Evolutionary conservation across 176 grass and related monocot genomes (phyloP).

Genomic region (Rhynchospora breviuscula): DNA sequence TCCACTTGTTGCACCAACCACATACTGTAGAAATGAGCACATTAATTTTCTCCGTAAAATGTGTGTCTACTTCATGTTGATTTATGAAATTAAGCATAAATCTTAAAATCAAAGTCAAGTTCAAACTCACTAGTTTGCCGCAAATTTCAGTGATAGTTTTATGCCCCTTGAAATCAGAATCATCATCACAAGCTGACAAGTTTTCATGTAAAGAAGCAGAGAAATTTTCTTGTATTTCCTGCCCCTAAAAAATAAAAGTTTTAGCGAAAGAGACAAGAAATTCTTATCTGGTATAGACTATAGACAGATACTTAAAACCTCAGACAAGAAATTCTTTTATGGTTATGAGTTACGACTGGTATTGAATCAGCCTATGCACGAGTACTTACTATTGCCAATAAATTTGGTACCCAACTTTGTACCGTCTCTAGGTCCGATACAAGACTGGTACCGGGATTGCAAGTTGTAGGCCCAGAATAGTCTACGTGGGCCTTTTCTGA

Average conservation of each 20-base stretch:
- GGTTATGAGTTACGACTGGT: neutral
- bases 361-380: neutral
- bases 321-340: too few species aligned
- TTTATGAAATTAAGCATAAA: neutral
- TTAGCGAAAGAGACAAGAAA: neutral
- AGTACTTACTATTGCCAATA: neutral
- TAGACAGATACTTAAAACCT: neutral
- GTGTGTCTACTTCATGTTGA: neutral
- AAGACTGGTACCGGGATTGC: neutral
- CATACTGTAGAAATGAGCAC: constrained; percentile 60
- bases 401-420: neutral
- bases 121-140: constrained; percentile 17
- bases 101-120: neutral
- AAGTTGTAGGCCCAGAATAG: neutral
- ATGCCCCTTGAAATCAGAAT: constrained; percentile 18
- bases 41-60: neutral
- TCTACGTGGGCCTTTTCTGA: neutral
- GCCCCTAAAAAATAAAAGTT: constrained; percentile 21
- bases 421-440: neutral
- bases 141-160: constrained; percentile 19
- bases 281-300: neutral
- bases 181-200: neutral
- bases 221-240: constrained; percentile 27
- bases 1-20: constrained; percentile 49
- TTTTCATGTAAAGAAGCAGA: neutral